Evolutionary conservation across 805 yeast species (phyloP).

Genomic region (Ogataea kodamae): DNA sequence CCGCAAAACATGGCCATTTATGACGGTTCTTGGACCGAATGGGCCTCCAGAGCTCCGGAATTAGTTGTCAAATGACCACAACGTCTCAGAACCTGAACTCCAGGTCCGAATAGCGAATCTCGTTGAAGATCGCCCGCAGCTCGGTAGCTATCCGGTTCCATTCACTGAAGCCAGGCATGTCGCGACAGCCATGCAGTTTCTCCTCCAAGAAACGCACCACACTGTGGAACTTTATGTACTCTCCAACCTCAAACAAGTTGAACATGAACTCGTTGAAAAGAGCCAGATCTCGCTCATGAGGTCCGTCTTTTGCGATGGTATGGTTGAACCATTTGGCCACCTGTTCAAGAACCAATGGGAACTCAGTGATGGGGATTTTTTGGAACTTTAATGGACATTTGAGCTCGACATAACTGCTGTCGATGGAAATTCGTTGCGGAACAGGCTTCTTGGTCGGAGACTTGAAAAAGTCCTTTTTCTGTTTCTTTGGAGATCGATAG

Average conservation of each 20-base stretch:
- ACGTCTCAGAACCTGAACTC: constrained; percentile 14
- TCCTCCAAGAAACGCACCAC: constrained; percentile 18
- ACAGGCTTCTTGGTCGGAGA: constrained; percentile 10
- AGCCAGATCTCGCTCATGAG: constrained; percentile 26
- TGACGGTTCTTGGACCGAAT: constrained; percentile 91
- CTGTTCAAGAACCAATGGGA: constrained; percentile 12
- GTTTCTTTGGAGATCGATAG: constrained; percentile 23
- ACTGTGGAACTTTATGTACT: constrained; percentile 17
- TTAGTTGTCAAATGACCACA: constrained; percentile 43
- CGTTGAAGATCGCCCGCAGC: constrained; percentile 15
- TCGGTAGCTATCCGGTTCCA: constrained; percentile 22
- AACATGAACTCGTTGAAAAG: constrained; percentile 30
- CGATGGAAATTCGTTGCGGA: constrained; percentile 7
- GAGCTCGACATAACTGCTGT: constrained; percentile 10
- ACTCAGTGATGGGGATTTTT: constrained; percentile 18
- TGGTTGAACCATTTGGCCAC: constrained; percentile 26
- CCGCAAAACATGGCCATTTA: constrained; percentile 52
- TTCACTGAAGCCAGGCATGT: constrained; percentile 11
- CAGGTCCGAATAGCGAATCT: constrained; percentile 11
- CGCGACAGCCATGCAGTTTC: constrained; percentile 8
- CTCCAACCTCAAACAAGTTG: constrained; percentile 22
- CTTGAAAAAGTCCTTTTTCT: constrained; percentile 10
- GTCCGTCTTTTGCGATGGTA: constrained; percentile 21
- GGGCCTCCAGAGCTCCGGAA: constrained; percentile 74
- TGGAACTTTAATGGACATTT: constrained; percentile 22